phyloP scores from a whole-genome alignment of 2,329 filamentous ascomycete species.

The Colletotrichum lindemuthianum region DNA sequence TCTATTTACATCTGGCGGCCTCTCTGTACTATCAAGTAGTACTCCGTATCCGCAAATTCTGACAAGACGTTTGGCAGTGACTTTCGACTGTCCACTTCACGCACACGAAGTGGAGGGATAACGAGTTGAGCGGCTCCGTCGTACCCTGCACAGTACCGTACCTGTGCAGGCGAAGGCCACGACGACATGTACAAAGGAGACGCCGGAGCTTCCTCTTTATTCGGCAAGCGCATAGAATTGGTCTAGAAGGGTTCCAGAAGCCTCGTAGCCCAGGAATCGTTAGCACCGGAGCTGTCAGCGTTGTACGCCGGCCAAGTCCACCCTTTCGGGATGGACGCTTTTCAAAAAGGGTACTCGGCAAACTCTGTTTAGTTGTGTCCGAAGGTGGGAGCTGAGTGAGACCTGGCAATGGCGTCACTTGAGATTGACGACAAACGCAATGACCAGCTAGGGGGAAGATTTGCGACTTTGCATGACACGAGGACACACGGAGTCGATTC shows the following conservation, averaged over 20 bases:
- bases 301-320: slow-evolving; percentile 11
- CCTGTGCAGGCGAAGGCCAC: neutral
- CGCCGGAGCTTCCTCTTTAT: slow-evolving; percentile 16
- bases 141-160: neutral
- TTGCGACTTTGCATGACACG: slow-evolving; percentile 21
- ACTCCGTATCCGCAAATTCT: no score
- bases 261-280: neutral
- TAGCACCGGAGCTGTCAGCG: slow-evolving; percentile 15
- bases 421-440: neutral
- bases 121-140: no score
- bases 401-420: no score
- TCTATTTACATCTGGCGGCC: no score
- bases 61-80: no score
- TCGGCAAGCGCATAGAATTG: slow-evolving; percentile 28
- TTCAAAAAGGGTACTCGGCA: no score
- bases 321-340: neutral
- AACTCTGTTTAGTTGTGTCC: no score
- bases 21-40: no score
- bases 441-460: neutral
- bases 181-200: neutral
- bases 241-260: slow-evolving; percentile 27
- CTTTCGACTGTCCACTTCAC: no score
- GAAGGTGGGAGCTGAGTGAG: no score
- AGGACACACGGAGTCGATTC: slow-evolving; percentile 1
- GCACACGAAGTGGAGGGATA: no score